These are phyloP conservation scores for Daldinia loculata DNA, from an alignment of 495 filamentous ascomycete genomes.

Conservation along the genomic window DNA sequence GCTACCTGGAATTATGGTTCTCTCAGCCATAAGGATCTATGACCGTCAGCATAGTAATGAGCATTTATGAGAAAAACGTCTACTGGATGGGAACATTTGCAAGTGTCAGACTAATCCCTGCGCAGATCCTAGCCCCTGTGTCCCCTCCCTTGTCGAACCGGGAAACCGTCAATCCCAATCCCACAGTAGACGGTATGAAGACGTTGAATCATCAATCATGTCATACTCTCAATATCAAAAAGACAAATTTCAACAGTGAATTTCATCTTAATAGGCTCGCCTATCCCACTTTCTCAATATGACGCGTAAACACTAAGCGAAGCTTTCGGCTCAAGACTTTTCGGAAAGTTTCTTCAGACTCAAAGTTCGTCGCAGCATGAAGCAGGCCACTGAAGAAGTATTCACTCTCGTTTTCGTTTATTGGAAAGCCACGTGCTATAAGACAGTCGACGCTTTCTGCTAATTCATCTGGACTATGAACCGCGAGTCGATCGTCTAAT, in stretches of 20 bases:
- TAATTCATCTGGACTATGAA: background rate
- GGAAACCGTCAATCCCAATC: background rate
- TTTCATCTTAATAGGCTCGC: background rate
- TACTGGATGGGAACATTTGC: background rate
- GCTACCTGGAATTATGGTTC: background rate
- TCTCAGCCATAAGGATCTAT: background rate
- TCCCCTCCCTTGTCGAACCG: background rate
- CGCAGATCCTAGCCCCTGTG: background rate
- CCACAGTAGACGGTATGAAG: background rate
- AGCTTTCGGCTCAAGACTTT: background rate
- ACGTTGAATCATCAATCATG: background rate
- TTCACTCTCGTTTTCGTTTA: background rate
- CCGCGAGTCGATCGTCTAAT: background rate
- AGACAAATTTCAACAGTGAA: background rate
- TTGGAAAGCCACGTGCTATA: background rate
- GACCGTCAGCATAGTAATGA: slow-evolving; percentile 1
- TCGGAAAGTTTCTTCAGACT: background rate
- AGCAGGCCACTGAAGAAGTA: background rate
- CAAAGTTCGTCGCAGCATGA: background rate
- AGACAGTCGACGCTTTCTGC: background rate
- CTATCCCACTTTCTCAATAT: background rate
- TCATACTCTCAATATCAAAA: background rate
- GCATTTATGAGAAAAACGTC: background rate
- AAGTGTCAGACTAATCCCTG: background rate
- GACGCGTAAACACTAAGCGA: background rate